Evolutionary conservation across 75 land plant genomes (phyloP), one percentile per base, ranked within the genome.

Genomic region (Picea glauca): DNA sequence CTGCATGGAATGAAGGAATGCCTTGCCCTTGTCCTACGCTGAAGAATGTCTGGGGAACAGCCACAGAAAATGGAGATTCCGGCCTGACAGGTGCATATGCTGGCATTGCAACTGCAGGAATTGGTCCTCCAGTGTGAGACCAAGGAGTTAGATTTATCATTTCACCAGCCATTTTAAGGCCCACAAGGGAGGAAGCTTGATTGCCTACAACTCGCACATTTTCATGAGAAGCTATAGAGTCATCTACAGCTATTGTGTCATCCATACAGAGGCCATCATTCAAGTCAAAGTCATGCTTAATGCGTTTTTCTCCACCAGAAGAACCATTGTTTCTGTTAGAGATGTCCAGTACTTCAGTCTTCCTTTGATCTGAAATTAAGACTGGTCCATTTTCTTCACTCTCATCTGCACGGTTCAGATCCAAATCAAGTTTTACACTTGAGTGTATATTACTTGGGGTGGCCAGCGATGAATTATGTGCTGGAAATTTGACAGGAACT

Each of bases 401-500:
- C 35, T 89, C 91, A 58, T 81, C 83, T 17, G 60, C 33, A 26
- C 82, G 76, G 59, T 92, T 92, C 20, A 92, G 76, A 76, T 92
- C 90, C 78, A 92, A 73, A 17, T 78, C 75, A 2, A 79, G 46
- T 74, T 74, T 85, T 30, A 77, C 83, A 17, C 86, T 72, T 80
- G 85, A 88, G 9, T 59, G 87, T 90, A 79, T 86, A 91, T 9
- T 83, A 81, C 14, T 88, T 82, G 35, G 84, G 86, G 12, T 77
- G 61, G 63, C 40, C 58, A 0, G 1, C 46, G 4, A 46, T 46
- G 9, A 46, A 46, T 46, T 46, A 6, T 46, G 9, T 46, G 54
- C 9, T 0, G 1, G 54, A 46, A 46, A 46, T 8, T 7, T 46
- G 1, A 7, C 11, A 8, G 54, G 59, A 60, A 58, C 75, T 66